Evolutionary conservation across 1,284 basidiomycete genomes (phyloP), one percentile per base, ranked within the genome.

Genomic region (Psilocybe mexicana): DNA sequence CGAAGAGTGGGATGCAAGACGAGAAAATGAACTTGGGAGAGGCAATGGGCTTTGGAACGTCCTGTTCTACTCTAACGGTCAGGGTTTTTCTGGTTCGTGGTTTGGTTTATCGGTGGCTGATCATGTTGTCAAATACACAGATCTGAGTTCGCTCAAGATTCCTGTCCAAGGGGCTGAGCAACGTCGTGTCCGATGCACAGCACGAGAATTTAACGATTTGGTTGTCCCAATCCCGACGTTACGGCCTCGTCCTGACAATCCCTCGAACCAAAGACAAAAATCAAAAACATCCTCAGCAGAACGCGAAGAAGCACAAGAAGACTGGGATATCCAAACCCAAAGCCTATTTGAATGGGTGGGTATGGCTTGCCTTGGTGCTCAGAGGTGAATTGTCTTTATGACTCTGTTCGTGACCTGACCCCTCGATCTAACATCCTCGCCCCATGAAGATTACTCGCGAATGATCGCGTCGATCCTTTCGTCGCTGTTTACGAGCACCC

Each of bases 301-400:
- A 14, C 59, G 69, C 6, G 66, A 68, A 4, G 79, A 81, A 8
- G 65, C 59, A 7, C 28, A 63, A n/a, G 78, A 81, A 49, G 83
- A 85, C 52, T 83, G 82, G 78, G 69, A 79, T 14, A 73, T 76
- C 11, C 72, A 74, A 2, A 71, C 82, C 42, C 67, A 70, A 2
- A 70, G 66, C 1, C 69, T 88, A 12, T 85, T 87, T 55, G 88
- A 90, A 67, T 90, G 88, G 88, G 75, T 84, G 12, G 88, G 87
- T 2, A 79, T 90, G 80, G 85, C 83, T 26, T 65, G 70, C 46
- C 65, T 81, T 8, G 76, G 75, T 23, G 67, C 79, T 7, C 78
- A 79, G 63, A 70, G 79, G 79, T 78, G 59, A 7, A 64, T 51
- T 2, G 7, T 8, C 54, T 18, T 10, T 30, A 43, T 28, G 14